Percentiles rank a stretch among this genome's conserved stretches.
phyloP scores from a whole-genome alignment of 164 flowering plant species.

The Vitis rotundifolia region DNA sequence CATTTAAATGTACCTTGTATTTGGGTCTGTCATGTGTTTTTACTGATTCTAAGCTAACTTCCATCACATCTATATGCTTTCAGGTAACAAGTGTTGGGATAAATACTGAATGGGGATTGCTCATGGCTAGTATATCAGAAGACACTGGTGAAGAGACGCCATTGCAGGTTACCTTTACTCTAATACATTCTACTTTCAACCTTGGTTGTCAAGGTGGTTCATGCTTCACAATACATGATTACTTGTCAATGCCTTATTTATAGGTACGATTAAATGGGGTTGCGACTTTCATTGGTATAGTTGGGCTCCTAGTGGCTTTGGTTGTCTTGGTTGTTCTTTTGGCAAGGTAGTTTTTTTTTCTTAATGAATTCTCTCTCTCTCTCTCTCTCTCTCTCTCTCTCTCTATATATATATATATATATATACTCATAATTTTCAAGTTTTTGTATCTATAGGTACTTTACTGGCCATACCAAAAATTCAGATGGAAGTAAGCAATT shows the following conservation, averaged over 20 bases:
- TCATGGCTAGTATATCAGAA: slow-evolving; percentile 96
- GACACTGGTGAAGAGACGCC: slow-evolving; percentile 99
- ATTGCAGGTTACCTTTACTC: slow-evolving; percentile 64
- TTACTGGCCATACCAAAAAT: slow-evolving; percentile 72
- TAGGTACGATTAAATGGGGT: slow-evolving; percentile 96
- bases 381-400: slow-evolving; percentile 6
- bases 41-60: neutral
- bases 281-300: slow-evolving; percentile 90
- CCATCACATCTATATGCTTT: neutral
- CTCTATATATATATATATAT: neutral
- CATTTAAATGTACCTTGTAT: neutral
- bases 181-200: neutral
- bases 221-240: neutral
- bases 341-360: slow-evolving; percentile 43
- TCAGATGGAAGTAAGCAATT: slow-evolving; percentile 46
- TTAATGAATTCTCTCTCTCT: neutral
- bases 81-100: slow-evolving; percentile 94
- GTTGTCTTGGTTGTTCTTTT: slow-evolving; percentile 72
- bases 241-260: slow-evolving; percentile 5
- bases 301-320: slow-evolving; percentile 80
- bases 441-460: slow-evolving; percentile 47
- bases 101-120: slow-evolving; percentile 97
- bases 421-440: neutral
- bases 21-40: neutral
- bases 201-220: neutral